Base-by-base conservation (phyloP, 1,139 yeast species). In the Taiozyma sp. region DNA sequence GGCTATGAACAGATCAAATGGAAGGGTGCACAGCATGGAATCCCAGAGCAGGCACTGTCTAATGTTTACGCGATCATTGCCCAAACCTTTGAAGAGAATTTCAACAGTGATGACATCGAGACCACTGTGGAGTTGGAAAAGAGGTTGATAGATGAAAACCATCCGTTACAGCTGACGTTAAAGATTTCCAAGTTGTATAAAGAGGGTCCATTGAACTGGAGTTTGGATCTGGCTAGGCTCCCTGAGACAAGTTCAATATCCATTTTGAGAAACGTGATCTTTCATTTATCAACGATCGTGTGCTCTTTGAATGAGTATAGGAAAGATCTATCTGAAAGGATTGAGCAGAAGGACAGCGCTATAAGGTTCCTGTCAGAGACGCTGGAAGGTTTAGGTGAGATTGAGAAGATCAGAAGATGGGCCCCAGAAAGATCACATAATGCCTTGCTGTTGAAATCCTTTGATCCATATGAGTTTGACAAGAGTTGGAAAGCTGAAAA, bases 361-460 rank as follows among this genome's bases (percentile, higher is more conserved):
- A 55, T 67, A 3, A 52, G 63, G 6, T 64, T 59, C 39, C 47
- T 67, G 1, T 52, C 49, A 34, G 66, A 65, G 32, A 57, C 59
- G 5, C 46, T 65, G 8, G 56, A 55, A 4, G 63, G 62, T 14
- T 43, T 65, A 29, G 65, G 65, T 30, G 66, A 61, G 1, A 48
- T 47, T 4, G 54, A 53, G 19, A 45, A 63, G 1, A 51, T 66
- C 7, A 48, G 57, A 1, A 61, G 57, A 53, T 65, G 68, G 68
- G 68, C 65, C 5, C 68, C 70, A 2, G 49, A 48, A 7, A 59
- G 61, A 14, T 66, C 69, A 1, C 34, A 53, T 7, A 64, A 65
- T 50, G 47, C 57, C 8, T 45, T 53, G 22, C 40, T 45, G 1
- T 38, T 64, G 13, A 46, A 46, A 10, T 36, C 43, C 5, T 61